Conservation (phyloP, 768 basidiomycete genomes). For the Mycena vitilis region DNA sequence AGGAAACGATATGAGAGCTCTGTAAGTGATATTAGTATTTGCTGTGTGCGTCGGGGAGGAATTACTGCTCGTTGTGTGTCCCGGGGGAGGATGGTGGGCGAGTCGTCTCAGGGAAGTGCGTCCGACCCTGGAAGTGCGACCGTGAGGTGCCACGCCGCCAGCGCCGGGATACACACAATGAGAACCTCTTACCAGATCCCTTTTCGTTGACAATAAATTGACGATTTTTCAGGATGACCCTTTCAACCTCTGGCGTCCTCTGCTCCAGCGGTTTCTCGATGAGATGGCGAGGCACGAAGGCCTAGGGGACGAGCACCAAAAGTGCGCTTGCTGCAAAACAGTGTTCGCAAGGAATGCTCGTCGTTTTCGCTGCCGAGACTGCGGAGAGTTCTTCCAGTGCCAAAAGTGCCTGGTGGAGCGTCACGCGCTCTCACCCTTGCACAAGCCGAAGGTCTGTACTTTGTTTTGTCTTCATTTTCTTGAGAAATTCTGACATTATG, state of each 20-base stretch:
- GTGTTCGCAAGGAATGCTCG: too few relatives aligned
- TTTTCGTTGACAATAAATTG: neutral
- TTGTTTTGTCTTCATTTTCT: neutral
- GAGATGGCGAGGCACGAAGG: slow-evolving; percentile 10
- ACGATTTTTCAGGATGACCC: slow-evolving; percentile 9
- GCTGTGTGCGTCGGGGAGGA: too few relatives aligned
- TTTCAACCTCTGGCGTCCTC: slow-evolving; percentile 10
- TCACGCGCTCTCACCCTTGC: slow-evolving; percentile 1
- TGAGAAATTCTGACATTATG: too few relatives aligned
- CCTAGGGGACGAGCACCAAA: neutral
- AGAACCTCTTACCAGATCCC: too few relatives aligned
- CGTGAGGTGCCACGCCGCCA: too few relatives aligned
- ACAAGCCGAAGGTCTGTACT: neutral
- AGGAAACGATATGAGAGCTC: slow-evolving; percentile 13
- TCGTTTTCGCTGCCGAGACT: slow-evolving; percentile 7
- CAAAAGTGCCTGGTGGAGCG: neutral
- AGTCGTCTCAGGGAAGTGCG: too few relatives aligned
- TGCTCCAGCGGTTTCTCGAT: slow-evolving; percentile 5
- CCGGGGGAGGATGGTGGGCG: too few relatives aligned
- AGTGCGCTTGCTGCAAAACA: neutral
- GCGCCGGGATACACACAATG: too few relatives aligned
- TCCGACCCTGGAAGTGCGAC: too few relatives aligned
- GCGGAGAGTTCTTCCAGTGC: slow-evolving; percentile 13
- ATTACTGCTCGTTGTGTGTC: too few relatives aligned
- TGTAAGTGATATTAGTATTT: neutral